Base-by-base conservation (phyloP, 1,139 yeast species). In the Chernovozyma sophiae-reginae region DNA sequence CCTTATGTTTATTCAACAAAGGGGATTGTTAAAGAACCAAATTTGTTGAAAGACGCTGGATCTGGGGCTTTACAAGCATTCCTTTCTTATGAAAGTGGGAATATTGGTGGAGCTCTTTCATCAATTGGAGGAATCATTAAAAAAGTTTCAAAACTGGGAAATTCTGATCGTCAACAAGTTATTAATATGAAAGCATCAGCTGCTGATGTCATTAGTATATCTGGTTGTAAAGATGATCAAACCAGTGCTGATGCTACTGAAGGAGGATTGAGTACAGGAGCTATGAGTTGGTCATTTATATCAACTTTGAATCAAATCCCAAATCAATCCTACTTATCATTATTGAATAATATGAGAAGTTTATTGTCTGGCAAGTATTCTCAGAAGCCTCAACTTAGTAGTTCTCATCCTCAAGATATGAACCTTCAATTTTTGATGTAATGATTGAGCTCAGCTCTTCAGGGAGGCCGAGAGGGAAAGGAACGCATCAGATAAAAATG, bases 281-380 rank as follows among this genome's bases (percentile, higher is more conserved):
- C 97, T 17, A 86, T 90, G 95, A 84, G 95, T 35, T 87, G 83
- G 72, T 85, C 97, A 1, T 89, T 90, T 53, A 77, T 87, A 42
- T 72, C 75, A 44, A 94, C 85, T 18, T 65, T 90, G 68, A 57
- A 70, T 25, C 70, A 72, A 40, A 74, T 77, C 52, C 86, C 90
- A 4, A 73, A 79, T 49, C 96, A 89, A 64, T 72, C 84, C 23
- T 90, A 84, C 56, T 58, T 87, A 49, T 76, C 90, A 12, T 68
- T 90, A 49, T 70, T 90, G 58, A 87, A 87, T 60, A 81, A 82
- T 48, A 83, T 87, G 82, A 75, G 97, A 57, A 59, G 69, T 18
- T 77, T 82, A 37, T 71, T 90, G 67, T 59, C 68, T 30, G 73
- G 74, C 3, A 84, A 84, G 57, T 89, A 86, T 58, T 65, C 86